phyloP scores from a whole-genome alignment of 73 alveolate genomes.

The Paramecium sexaurelia region DNA sequence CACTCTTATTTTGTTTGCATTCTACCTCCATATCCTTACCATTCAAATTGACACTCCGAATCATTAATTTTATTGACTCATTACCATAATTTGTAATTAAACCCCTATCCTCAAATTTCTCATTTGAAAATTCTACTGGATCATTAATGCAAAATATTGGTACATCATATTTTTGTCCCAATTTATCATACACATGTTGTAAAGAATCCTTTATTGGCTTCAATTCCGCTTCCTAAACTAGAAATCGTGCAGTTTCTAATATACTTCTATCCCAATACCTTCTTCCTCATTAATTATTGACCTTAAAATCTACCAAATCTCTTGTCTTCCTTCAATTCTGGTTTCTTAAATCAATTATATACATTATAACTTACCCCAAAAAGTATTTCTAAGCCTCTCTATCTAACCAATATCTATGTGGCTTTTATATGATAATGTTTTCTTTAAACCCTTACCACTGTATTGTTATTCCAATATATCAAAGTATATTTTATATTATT shows the following conservation, averaged over 20 bases:
- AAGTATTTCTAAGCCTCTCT: background rate
- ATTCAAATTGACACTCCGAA: background rate
- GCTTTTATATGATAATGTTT: constrained; percentile 31
- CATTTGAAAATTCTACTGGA: background rate
- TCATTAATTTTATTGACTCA: background rate
- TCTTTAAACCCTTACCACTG: constrained; percentile 35
- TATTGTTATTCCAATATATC: background rate
- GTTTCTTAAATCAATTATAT: constrained; percentile 37
- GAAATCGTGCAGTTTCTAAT: background rate
- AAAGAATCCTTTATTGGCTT: background rate
- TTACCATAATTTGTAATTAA: background rate
- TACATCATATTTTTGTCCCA: constrained; percentile 20
- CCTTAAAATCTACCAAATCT: constrained; percentile 34
- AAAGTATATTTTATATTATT: constrained; percentile 9
- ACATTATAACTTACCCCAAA: constrained; percentile 28
- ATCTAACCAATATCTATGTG: background rate
- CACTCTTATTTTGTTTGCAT: background rate
- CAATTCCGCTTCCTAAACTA: constrained; percentile 4
- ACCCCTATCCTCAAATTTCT: background rate
- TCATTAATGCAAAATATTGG: constrained; percentile 55
- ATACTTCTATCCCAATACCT: background rate
- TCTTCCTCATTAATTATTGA: background rate
- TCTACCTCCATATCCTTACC: constrained; percentile 26
- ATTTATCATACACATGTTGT: background rate
- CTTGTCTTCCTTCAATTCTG: constrained; percentile 40